These are phyloP conservation scores for Leccinum fuscescens DNA, from an alignment of 1,284 basidiomycete species.

Conservation along the genomic window DNA sequence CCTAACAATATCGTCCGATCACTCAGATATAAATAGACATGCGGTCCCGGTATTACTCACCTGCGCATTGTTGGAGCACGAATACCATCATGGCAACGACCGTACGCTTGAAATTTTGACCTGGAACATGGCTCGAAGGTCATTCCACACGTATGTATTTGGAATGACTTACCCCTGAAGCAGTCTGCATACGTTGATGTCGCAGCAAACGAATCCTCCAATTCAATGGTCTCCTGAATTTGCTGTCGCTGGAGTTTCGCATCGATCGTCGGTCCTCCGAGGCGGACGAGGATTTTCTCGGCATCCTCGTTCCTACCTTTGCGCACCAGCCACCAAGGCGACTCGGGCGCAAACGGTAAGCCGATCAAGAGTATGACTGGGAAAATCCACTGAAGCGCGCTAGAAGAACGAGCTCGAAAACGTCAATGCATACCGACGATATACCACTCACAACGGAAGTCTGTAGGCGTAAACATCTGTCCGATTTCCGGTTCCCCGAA, in stretches of 20 bases:
- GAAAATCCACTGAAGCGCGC: conserved; percentile 33
- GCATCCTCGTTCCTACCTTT: conserved; percentile 54
- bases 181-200: conserved; percentile 27
- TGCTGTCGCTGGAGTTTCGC: conserved; percentile 21
- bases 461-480: conserved; percentile 27
- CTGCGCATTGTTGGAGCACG: conserved; percentile 30
- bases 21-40: neutral
- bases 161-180: conserved; percentile 22
- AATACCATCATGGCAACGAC: conserved; percentile 34
- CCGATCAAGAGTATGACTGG: conserved; percentile 26
- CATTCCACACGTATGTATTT: neutral
- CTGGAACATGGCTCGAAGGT: conserved; percentile 9
- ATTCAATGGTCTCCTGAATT: conserved; percentile 30
- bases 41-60: conserved; percentile 2
- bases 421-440: neutral
- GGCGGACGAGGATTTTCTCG: conserved; percentile 42
- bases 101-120: conserved; percentile 28
- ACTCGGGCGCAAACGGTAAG: conserved; percentile 51
- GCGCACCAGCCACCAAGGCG: conserved; percentile 61
- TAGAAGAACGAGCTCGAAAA: neutral
- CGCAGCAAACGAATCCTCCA: conserved; percentile 28
- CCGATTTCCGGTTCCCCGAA: conserved; percentile 25
- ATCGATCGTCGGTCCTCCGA: conserved; percentile 26
- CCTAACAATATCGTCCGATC: conserved; percentile 15
- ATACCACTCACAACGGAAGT: conserved; percentile 26